Conservation (phyloP, 1,139 yeast genomes). For the Pichia cactophila region DNA sequence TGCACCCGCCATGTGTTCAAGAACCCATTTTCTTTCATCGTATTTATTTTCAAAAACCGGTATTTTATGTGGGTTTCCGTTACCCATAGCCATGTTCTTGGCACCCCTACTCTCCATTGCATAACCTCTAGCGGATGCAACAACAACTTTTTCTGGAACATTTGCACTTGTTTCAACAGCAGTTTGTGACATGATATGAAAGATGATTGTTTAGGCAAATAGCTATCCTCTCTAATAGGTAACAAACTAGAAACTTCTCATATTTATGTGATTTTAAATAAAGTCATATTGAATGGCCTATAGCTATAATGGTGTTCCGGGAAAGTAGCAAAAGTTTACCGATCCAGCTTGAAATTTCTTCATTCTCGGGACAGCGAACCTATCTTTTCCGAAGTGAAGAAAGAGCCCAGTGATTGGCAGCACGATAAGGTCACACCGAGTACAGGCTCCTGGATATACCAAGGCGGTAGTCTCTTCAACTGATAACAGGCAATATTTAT, state of each 20-base stretch:
- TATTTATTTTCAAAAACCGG: slow-evolving; percentile 47
- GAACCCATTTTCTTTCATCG: slow-evolving; percentile 53
- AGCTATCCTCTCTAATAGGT: too few species aligned
- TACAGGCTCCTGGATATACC: too few species aligned
- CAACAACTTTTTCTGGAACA: slow-evolving; percentile 10
- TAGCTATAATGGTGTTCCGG: neutral
- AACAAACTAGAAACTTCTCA: too few species aligned
- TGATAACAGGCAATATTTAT: too few species aligned
- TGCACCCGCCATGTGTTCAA: slow-evolving; percentile 77
- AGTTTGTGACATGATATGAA: slow-evolving; percentile 2
- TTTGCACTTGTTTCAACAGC: neutral
- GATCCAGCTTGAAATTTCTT: neutral
- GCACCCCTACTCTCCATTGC: slow-evolving; percentile 32
- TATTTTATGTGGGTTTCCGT: slow-evolving; percentile 39
- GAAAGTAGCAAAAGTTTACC: neutral
- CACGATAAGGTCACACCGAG: too few species aligned
- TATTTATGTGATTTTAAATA: too few species aligned
- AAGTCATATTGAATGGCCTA: too few species aligned
- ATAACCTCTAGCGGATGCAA: slow-evolving; percentile 29
- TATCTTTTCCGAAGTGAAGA: too few species aligned
- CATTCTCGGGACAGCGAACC: too few species aligned
- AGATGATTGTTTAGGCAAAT: neutral
- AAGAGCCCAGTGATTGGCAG: too few species aligned
- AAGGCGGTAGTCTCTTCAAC: too few species aligned
- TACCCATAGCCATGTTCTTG: slow-evolving; percentile 45